Percentiles rank a stretch among this genome's conserved stretches.
These are phyloP conservation scores for Coemansia sp. DNA, from an alignment of 192 early-diverging fungal genomes.

Conservation along the genomic window DNA sequence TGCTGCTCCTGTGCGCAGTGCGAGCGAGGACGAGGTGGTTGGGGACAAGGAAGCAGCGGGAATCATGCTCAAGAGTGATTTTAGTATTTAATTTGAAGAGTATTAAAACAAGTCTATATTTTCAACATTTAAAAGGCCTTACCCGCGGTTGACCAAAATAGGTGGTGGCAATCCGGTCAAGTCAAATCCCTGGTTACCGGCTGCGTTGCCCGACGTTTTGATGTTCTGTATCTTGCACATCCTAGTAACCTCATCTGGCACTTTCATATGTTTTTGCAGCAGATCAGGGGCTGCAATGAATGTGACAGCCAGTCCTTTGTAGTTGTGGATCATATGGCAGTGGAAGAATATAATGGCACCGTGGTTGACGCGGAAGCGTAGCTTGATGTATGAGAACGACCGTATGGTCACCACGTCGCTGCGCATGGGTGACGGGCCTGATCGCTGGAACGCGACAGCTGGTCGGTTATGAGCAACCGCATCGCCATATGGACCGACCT, in stretches of 20 bases:
- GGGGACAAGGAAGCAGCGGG: neutral
- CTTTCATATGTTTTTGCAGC: conserved; percentile 1
- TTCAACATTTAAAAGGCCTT: neutral
- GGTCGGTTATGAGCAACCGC: neutral
- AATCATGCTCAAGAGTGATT: conserved; percentile 32
- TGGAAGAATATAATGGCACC: neutral
- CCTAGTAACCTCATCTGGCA: neutral
- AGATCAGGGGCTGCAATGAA: conserved; percentile 1
- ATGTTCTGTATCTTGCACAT: neutral
- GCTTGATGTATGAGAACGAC: conserved; percentile 3
- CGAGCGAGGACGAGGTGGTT: neutral
- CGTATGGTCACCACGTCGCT: conserved; percentile 20
- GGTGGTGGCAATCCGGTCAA: neutral
- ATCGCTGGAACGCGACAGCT: conserved; percentile 27
- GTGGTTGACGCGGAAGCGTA: neutral
- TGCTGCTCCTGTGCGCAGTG: neutral
- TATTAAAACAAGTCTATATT: neutral
- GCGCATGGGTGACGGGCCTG: conserved; percentile 55
- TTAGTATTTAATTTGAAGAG: conserved; percentile 19
- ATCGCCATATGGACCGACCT: conserved; percentile 11
- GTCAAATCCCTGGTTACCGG: neutral
- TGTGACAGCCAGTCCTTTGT: neutral
- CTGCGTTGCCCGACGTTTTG: conserved; percentile 4
- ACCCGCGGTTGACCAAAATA: neutral
- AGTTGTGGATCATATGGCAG: neutral